Conservation (phyloP, 352 stramenopile genomes). For the Globisporangium canariense region DNA sequence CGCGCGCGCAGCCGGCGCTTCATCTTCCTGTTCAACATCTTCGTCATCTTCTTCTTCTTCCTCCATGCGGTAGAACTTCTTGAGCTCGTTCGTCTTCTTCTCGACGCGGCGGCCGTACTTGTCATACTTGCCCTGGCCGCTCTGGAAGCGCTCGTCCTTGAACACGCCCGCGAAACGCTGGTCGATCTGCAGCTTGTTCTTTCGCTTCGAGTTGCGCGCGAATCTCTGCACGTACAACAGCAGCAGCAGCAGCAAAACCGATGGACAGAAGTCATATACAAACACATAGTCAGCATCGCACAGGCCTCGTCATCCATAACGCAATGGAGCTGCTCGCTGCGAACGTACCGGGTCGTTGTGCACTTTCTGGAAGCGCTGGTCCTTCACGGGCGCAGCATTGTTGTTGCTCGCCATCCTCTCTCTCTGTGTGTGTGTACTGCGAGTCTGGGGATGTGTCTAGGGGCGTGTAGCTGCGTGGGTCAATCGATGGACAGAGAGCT, state of each 20-base stretch:
- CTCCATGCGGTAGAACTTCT: constrained; percentile 80
- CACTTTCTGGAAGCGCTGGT: constrained; percentile 83
- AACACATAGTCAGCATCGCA: background rate
- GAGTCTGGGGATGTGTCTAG: background rate
- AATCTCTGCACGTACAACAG: constrained; percentile 39
- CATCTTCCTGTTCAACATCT: constrained; percentile 28
- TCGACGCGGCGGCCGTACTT: constrained; percentile 84
- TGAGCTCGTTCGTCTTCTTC: constrained; percentile 71
- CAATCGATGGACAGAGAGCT: background rate
- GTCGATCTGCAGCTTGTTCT: constrained; percentile 84
- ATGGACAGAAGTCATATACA: background rate
- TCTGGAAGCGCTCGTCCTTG: constrained; percentile 79
- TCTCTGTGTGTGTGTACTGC: background rate
- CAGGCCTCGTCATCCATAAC: background rate
- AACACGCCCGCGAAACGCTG: constrained; percentile 68
- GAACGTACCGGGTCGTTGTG: constrained; percentile 74
- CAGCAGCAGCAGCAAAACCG: background rate
- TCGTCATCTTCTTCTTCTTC: constrained; percentile 34
- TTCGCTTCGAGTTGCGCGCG: constrained; percentile 71
- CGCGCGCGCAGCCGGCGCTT: constrained; percentile 13
- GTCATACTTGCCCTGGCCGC: constrained; percentile 81
- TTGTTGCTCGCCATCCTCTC: constrained; percentile 33
- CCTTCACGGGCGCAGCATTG: constrained; percentile 37
- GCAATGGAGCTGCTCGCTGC: background rate
- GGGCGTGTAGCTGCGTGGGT: constrained; percentile 5